These are phyloP conservation scores for Persicaria tinctoria DNA, from an alignment of 148 eudicot species.

Conservation along the genomic window DNA sequence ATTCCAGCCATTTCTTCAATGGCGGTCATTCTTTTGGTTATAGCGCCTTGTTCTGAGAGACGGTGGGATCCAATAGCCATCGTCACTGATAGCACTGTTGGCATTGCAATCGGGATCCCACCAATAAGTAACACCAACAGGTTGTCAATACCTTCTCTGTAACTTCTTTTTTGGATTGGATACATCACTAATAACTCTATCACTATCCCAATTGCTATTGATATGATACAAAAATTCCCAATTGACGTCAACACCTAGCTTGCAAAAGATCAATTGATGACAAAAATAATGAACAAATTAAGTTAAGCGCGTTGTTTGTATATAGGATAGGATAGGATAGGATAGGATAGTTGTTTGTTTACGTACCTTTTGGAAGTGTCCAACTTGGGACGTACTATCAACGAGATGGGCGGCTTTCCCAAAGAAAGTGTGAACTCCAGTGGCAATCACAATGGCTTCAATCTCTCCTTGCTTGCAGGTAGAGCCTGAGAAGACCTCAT, in stretches of 20 bases:
- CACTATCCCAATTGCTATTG: constrained; percentile 32
- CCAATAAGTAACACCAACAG: constrained; percentile 40
- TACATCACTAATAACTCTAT: constrained; percentile 36
- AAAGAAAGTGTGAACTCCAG: constrained; percentile 41
- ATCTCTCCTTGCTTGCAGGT: constrained; percentile 47
- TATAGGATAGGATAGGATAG: too few relatives aligned
- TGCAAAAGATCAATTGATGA: background rate
- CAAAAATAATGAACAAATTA: too few relatives aligned
- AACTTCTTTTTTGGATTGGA: constrained; percentile 27
- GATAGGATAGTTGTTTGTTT: too few relatives aligned
- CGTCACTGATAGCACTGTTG: constrained; percentile 38
- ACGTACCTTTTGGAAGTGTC: constrained; percentile 38
- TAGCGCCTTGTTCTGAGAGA: constrained; percentile 41
- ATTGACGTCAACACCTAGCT: constrained; percentile 35
- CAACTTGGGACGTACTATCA: constrained; percentile 34
- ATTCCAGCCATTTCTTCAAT: constrained; percentile 47
- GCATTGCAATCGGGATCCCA: constrained; percentile 45
- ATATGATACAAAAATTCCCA: constrained; percentile 42
- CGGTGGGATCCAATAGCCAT: constrained; percentile 49
- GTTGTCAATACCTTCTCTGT: constrained; percentile 38
- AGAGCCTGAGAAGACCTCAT: constrained; percentile 42
- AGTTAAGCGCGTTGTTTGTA: too few relatives aligned
- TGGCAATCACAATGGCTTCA: constrained; percentile 40
- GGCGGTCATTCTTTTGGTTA: constrained; percentile 46
- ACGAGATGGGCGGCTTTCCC: constrained; percentile 45